Conservation (phyloP, 192 early-diverging fungal genomes). For the Podochytrium sp. region DNA sequence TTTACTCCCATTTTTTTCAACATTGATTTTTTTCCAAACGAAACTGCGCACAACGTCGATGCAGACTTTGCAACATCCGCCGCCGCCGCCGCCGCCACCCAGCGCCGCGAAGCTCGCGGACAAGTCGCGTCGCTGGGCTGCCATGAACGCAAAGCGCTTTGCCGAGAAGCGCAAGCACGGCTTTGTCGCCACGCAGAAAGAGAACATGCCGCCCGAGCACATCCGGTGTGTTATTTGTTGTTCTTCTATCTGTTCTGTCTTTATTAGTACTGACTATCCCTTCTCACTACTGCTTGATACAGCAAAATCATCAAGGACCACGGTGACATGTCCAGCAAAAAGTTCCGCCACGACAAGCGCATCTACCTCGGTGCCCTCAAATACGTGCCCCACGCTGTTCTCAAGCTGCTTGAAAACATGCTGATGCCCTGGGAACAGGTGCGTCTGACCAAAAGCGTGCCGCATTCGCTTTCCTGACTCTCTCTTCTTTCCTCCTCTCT, state of each 20-base stretch:
- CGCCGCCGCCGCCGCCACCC: not conserved
- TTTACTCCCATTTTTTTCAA: too few species aligned
- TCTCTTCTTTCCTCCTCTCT: too few species aligned
- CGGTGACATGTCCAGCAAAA: conserved; percentile 98
- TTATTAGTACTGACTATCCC: not conserved
- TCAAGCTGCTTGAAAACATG: conserved; percentile 99
- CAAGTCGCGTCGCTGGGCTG: conserved; percentile 91
- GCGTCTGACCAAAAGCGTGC: not conserved
- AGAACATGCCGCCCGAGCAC: conserved; percentile 97
- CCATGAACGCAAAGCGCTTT: conserved; percentile 88
- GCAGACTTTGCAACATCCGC: not conserved
- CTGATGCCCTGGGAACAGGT: conserved; percentile 99
- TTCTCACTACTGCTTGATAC: not conserved
- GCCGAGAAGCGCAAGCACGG: conserved; percentile 95
- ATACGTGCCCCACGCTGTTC: conserved; percentile 96
- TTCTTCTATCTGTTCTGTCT: not conserved
- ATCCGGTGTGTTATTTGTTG: conserved; percentile 53
- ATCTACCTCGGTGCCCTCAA: conserved; percentile 98
- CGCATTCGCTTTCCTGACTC: too few species aligned
- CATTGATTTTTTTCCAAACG: too few species aligned
- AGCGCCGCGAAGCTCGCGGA: conserved; percentile 58
- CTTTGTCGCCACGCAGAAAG: conserved; percentile 92
- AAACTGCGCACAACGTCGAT: too few species aligned
- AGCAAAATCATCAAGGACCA: conserved; percentile 99
- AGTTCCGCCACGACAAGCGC: conserved; percentile 96